Base-by-base conservation (phyloP, 768 basidiomycete genomes). In the Tulasnella sp. region DNA sequence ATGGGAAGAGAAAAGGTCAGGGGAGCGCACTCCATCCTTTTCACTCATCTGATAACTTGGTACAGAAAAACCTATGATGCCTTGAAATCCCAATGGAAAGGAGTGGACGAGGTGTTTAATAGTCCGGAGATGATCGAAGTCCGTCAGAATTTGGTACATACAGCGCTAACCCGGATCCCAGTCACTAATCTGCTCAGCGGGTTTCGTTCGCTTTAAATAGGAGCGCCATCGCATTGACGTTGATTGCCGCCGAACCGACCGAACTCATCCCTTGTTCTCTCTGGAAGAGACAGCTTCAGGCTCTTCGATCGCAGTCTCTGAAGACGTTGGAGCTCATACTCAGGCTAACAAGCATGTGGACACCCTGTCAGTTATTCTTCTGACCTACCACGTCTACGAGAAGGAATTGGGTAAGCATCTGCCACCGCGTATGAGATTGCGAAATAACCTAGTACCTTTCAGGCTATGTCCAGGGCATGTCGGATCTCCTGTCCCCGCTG, bases 401-500 rank as follows among this genome's bases (percentile, higher is more conserved):
- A 94, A 91, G 84, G 91, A 96, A 38, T 87, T 96, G 58, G 95
- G 94, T 96, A 83, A 82, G 92, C 87, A 27, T 12, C 38, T 38
- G 46, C 18, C n/a, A 24, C 14, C 48, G 14, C 79, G 14, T 34
- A 18, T 16, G 31, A 27, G 8, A 0, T 34, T 1, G 4, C 36
- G 18, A 7, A 18, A 44, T 48, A 21, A 40, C 42, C 14, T 36
- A 36, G 71, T 5, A 68, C 27, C 3, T 3, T 21, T 71, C 80
- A 93, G 96, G 97, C 39, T 98, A 99, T 84, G 98, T 99, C 6
- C 98, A 99, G 85, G 98, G 98, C 42, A 99, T 99, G 98, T 96
- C 94, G 2, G 98, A 99, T 85, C 89, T 99, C 19, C 94, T 94
- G 82, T 93, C 95, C 4, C 98, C 98, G 18, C 86, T 99, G 8